Base-by-base conservation (phyloP, 768 basidiomycete genomes). In the Panus rudis region DNA sequence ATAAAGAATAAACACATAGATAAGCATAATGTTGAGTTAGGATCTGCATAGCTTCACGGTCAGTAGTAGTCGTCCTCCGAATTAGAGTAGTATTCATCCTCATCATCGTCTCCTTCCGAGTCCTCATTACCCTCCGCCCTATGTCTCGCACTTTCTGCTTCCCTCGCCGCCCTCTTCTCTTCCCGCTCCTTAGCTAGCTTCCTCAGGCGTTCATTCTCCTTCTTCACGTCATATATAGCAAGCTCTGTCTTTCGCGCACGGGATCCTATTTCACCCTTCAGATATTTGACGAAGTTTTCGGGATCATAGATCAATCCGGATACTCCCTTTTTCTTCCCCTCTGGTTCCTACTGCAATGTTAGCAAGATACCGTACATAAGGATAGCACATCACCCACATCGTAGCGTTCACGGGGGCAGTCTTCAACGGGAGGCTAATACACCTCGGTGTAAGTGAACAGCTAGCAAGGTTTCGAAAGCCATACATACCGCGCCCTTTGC, bases 281-380 rank as follows among this genome's bases (percentile, higher is more conserved):
- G 54, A 23, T 55, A 63, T 10, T 48, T 49, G 39, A 41, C 43
- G 30, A 63, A 63, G 22, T 53, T 54, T 6, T 55, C 46, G 7
- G 28, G 21, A 7, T 52, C 45, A 14, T 53, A 58, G 19, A 63
- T 27, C 12, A 53, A 51, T 4, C 41, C 30, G 2, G 56, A 22
- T 3, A 57, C 48, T 0, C 6, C 46, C 39, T 61, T 60, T 0
- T 61, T 54, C 6, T 58, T 52, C 10, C 55, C 42, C 0, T 54
- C 54, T 6, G 39, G 4, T 40, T 56, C 61, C 61, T 61, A 35
- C 33, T 35, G 33, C 16, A 35, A 20, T 34, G 14, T 11, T n/a
- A 17, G 17, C 2, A 12, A n/a, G 52, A 6, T 51, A 42, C 8
- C 5, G 19, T 23, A 7, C 22, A 10, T 7, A 4, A 30, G 12